Percentiles rank a stretch among this genome's conserved stretches.
Conservation (phyloP, 352 stramenopile genomes). For the Paralagenidium karlingii region DNA sequence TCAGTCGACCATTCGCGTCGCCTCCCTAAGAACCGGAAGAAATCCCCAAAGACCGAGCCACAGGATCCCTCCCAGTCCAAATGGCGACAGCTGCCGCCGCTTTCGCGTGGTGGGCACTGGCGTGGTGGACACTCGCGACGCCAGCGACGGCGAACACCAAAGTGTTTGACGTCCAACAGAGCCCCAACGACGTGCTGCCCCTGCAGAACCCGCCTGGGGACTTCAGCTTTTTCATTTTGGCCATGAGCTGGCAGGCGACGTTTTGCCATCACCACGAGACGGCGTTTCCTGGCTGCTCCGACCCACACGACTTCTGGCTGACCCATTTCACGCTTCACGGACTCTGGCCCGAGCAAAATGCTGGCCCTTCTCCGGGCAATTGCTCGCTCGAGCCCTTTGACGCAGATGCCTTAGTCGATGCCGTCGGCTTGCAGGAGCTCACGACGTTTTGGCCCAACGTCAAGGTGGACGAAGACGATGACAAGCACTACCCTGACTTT, state of each 20-base stretch:
- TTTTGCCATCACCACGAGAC: slow-evolving; percentile 58
- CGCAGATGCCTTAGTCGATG: slow-evolving; percentile 29
- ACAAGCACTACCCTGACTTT: slow-evolving; percentile 59
- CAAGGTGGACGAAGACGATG: slow-evolving; percentile 37
- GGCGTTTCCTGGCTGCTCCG: slow-evolving; percentile 53
- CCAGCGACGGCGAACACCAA: too few relatives aligned
- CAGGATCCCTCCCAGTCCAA: too few relatives aligned
- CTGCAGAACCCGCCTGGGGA: too few relatives aligned
- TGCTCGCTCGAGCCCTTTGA: slow-evolving; percentile 71
- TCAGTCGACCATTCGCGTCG: too few relatives aligned
- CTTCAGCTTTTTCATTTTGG: slow-evolving; percentile 86
- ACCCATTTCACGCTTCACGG: slow-evolving; percentile 84
- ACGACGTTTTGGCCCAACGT: slow-evolving; percentile 82
- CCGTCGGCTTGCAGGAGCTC: slow-evolving; percentile 57
- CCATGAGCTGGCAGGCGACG: slow-evolving; percentile 82
- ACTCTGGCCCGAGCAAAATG: slow-evolving; percentile 72
- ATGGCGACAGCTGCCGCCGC: too few relatives aligned
- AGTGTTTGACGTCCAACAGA: too few relatives aligned
- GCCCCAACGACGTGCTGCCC: too few relatives aligned
- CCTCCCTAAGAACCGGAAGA: too few relatives aligned
- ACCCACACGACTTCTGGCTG: slow-evolving; percentile 57
- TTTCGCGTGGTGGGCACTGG: too few relatives aligned
- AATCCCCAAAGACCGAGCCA: too few relatives aligned
- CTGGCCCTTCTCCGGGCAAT: slow-evolving; percentile 54
- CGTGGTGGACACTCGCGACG: too few relatives aligned